Evolutionary conservation across 176 grass and related monocot genomes (phyloP), one percentile per base, ranked within the genome.

Genomic region (Oryza brachyantha): DNA sequence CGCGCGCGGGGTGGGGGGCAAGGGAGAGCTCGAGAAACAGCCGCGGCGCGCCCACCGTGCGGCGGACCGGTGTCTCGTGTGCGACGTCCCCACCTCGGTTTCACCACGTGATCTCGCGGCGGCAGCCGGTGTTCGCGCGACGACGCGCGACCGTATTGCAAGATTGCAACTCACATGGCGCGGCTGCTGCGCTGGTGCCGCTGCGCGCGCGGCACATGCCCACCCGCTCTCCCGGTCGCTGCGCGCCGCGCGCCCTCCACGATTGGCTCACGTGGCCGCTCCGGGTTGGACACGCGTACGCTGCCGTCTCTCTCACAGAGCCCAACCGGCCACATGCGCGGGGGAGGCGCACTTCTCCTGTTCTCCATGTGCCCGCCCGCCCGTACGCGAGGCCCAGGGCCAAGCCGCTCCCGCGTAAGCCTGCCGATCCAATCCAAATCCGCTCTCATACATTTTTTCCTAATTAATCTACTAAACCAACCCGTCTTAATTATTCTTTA

Each of bases 211-310:
- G n/a, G 84, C 84, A 86, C 77, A 75, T 81, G 83, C 50, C 35
- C 59, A 42, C 4, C 1, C 48, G 22, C 41, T 0, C 41, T 13
- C 41, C 8, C 13, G 41, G 38, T 6, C 38, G 4, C 8, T 0
- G 8, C 39, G 36, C 70, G 39, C n/a, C n/a, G n/a, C 64, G 25
- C 71, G 35, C 4, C 6, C 35, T 36, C 35, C 35, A 2, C 4
- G 31, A 32, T 36, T 10, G 28, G 46, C 77, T 79, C 86, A 83
- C 68, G 74, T 88, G 86, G 67, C 48, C 28, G 4, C 31, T 40
- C 17, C 8, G 29, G 66, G 59, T 5, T 78, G 29, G 77, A 50
- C 74, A 66, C 67, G 60, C 60, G 59, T 27, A 40, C 21, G 10
- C 7, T 1, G 45, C 22, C 5, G 50, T 26, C 26, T 26, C 2